Conservation (phyloP, 139 green algal species). For the Chlamydomonas asymmetrica region DNA sequence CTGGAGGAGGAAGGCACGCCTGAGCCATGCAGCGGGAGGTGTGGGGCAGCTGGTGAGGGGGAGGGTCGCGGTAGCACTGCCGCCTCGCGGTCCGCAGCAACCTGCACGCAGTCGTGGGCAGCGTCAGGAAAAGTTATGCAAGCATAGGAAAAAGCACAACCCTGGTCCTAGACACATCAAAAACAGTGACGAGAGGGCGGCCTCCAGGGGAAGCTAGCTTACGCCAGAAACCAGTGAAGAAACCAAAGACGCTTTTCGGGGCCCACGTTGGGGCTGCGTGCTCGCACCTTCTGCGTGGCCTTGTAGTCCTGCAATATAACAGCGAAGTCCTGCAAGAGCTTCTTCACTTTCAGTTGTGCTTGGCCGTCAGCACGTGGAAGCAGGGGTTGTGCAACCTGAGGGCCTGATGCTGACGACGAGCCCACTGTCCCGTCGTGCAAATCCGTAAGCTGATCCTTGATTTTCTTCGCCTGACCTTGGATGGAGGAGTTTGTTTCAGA, state of each 20-base stretch:
- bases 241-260: background rate
- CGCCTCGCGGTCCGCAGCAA: too few species aligned
- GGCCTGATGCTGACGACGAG: slow-evolving; percentile 11
- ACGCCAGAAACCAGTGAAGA: too few species aligned
- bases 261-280: slow-evolving; percentile 8
- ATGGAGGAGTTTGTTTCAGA: slow-evolving; percentile 33
- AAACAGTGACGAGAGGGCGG: too few species aligned
- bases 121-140: too few species aligned
- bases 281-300: slow-evolving; percentile 52
- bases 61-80: too few species aligned
- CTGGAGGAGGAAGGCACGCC: too few species aligned
- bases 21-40: too few species aligned
- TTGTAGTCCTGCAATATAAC: slow-evolving; percentile 67
- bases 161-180: too few species aligned
- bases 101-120: too few species aligned
- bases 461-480: slow-evolving; percentile 41
- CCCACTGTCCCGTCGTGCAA: slow-evolving; percentile 12
- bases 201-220: too few species aligned
- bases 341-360: slow-evolving; percentile 21
- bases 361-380: background rate
- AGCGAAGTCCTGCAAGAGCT: slow-evolving; percentile 63
- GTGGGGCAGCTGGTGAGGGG: too few species aligned
- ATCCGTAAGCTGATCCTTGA: slow-evolving; percentile 45
- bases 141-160: too few species aligned
- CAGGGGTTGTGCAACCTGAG: slow-evolving; percentile 16